Conservation (phyloP, 2,329 filamentous ascomycete genomes). For the Bipolaris victoriae region DNA sequence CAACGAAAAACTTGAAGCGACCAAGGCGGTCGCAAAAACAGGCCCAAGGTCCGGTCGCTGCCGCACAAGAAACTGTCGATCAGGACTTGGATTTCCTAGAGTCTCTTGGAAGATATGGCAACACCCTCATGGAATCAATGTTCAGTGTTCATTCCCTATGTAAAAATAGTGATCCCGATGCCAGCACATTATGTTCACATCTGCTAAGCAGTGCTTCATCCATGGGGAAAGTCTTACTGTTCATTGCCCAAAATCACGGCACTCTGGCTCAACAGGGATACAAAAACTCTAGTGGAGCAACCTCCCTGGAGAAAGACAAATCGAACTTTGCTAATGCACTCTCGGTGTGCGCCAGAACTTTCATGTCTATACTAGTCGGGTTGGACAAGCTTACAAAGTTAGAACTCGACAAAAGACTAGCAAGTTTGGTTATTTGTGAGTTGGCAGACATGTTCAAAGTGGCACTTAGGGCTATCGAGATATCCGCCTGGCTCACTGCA, state of each 20-base stretch:
- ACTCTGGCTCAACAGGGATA: slow-evolving; percentile 22
- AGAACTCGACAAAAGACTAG: slow-evolving; percentile 19
- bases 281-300: slow-evolving; percentile 7
- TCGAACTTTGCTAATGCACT: slow-evolving; percentile 37
- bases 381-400: slow-evolving; percentile 28
- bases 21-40: slow-evolving; percentile 15
- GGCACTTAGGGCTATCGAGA: slow-evolving; percentile 41
- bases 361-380: slow-evolving; percentile 42
- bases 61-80: slow-evolving; percentile 32
- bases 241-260: slow-evolving; percentile 29
- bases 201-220: slow-evolving; percentile 32
- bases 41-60: slow-evolving; percentile 13
- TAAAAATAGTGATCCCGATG: slow-evolving; percentile 21
- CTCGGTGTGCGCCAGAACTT: slow-evolving; percentile 38
- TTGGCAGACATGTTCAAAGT: slow-evolving; percentile 48
- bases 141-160: slow-evolving; percentile 40
- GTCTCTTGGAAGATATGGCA: slow-evolving; percentile 22
- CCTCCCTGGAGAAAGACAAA: slow-evolving; percentile 30
- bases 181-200: slow-evolving; percentile 32
- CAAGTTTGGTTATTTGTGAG: slow-evolving; percentile 38
- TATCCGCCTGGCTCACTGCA: slow-evolving; percentile 32
- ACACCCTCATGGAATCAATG: slow-evolving; percentile 32
- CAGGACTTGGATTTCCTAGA: slow-evolving; percentile 38
- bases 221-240: slow-evolving; percentile 33
- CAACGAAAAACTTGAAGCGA: slow-evolving; percentile 23